Evolutionary conservation across 352 stramenopile species (phyloP), one percentile per base, ranked within the genome.

Genomic region (Globisporangium paroecandrum): DNA sequence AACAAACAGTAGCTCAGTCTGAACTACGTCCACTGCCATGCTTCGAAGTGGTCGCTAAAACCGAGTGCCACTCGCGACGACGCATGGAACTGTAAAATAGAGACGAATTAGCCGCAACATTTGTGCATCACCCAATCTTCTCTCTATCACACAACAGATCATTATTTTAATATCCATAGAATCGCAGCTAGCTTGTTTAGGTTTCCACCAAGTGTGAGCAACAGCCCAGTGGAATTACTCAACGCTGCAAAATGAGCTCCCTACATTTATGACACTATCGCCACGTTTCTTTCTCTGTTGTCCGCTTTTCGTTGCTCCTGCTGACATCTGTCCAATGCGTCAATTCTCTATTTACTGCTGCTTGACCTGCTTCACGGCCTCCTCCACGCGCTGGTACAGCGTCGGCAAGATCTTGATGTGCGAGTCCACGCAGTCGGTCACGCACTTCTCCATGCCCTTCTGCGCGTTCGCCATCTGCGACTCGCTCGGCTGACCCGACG

Each of bases 331-430:
- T 18, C 4, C 38, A 12, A 46, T 46, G 38, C 38, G 38, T 46
- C 38, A 57, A 32, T 20, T 25, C 49, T 63, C 22, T 64, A 51
- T 59, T 54, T 86, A 78, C 53, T 75, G 69, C 68, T 87, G 80
- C 76, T 91, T 85, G 67, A 86, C 71, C 66, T 94, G 82, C n/a
- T 75, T 75, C 49, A 94, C 79, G 18, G 84, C 82, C 41, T 94
- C 81, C 47, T 84, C 77, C 36, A 95, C 83, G 46, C 88, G 86
- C 55, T 91, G 81, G 65, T 86, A 81, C 27, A 95, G 65, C 46
- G 77, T 89, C 36, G 88, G 88, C 56, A 95, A 73, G 47, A 94
- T 69, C 73, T 81, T 83, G 65, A 95, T 78, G 72, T 95, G 86
- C 73, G 72, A 74, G 69, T 94, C 86, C 25, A 94, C 81, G 66